A percentile compares a stretch with the other conserved stretches of the same genome.
phyloP scores from a whole-genome alignment of 2,329 filamentous ascomycete genomes.

The Paradendryphiella salina region DNA sequence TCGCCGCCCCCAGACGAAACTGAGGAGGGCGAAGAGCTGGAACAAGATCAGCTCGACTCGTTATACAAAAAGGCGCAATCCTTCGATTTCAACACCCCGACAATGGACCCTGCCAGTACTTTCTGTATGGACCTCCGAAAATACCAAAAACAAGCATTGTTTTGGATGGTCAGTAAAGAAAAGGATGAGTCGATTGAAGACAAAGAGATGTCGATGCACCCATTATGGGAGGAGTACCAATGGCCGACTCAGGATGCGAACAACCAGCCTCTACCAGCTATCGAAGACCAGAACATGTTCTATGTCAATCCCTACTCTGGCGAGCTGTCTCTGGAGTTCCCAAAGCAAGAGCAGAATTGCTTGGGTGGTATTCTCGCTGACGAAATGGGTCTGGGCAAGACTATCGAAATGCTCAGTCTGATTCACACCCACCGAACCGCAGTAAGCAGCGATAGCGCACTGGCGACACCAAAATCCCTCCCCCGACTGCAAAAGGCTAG shows the following conservation, averaged over 20 bases:
- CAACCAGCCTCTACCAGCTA: constrained; percentile 69
- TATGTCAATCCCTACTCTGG: constrained; percentile 98
- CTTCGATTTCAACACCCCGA: constrained; percentile 91
- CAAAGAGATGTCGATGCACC: constrained; percentile 85
- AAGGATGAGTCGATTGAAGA: constrained; percentile 70
- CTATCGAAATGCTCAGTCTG: constrained; percentile 95
- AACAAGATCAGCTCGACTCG: constrained; percentile 92
- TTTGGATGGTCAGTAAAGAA: constrained; percentile 97
- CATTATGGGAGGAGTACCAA: constrained; percentile 91
- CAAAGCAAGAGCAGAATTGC: constrained; percentile 91
- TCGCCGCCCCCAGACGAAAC: constrained; percentile 65
- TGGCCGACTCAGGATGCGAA: constrained; percentile 90
- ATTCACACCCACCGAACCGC: constrained; percentile 80
- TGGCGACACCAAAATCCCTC: constrained; percentile 61
- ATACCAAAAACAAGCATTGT: constrained; percentile 91
- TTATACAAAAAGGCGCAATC: constrained; percentile 95
- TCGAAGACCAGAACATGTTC: constrained; percentile 72
- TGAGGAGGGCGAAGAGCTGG: constrained; percentile 87
- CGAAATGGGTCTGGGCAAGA: constrained; percentile 97
- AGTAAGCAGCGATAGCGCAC: constrained; percentile 37
- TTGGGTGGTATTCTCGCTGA: constrained; percentile 91
- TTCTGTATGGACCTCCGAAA: constrained; percentile 84
- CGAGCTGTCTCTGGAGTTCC: constrained; percentile 88
- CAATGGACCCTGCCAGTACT: constrained; percentile 77
- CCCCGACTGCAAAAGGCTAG: constrained; percentile 64